Percentiles rank a stretch among this genome's conserved stretches.
Evolutionary conservation across 1,284 basidiomycete species (phyloP).

Genomic region (Sutorius eximius): DNA sequence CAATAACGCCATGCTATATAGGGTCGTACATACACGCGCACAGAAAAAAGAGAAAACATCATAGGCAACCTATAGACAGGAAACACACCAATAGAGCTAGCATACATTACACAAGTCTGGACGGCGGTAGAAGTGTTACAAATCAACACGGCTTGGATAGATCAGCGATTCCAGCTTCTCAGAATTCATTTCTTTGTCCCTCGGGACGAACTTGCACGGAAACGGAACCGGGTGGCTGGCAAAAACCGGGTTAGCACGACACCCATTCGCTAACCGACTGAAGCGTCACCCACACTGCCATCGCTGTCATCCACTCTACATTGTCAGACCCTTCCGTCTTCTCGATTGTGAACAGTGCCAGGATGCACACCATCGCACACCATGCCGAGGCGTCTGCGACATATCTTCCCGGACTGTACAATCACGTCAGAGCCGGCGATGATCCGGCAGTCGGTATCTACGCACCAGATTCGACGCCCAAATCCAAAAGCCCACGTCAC

Average conservation of each 20-base stretch:
- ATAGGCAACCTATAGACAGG: neutral
- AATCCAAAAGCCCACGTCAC: conserved; percentile 23
- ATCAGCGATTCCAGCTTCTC: conserved; percentile 17
- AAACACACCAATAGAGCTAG: too few relatives aligned
- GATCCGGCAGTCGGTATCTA: neutral
- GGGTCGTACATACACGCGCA: too few relatives aligned
- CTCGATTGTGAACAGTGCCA: conserved; percentile 18
- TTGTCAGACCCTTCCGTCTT: conserved; percentile 13
- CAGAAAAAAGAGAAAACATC: neutral
- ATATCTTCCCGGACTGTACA: conserved; percentile 21
- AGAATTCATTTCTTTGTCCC: conserved; percentile 15
- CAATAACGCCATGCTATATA: too few relatives aligned
- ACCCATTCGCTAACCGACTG: neutral
- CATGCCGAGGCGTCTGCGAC: conserved; percentile 29
- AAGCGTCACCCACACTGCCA: conserved; percentile 6
- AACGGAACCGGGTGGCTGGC: conserved; percentile 18
- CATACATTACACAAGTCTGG: too few relatives aligned
- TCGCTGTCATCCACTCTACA: conserved; percentile 17
- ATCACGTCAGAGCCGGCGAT: neutral
- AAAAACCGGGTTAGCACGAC: neutral
- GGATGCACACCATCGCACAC: conserved; percentile 24
- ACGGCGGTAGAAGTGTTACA: conserved; percentile 1
- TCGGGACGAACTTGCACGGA: conserved; percentile 18
- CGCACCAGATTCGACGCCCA: conserved; percentile 26
- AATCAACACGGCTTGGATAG: neutral